These are phyloP conservation scores for Escovopsis sp. DNA, from an alignment of 2,329 filamentous ascomycete species.

Conservation along the genomic window DNA sequence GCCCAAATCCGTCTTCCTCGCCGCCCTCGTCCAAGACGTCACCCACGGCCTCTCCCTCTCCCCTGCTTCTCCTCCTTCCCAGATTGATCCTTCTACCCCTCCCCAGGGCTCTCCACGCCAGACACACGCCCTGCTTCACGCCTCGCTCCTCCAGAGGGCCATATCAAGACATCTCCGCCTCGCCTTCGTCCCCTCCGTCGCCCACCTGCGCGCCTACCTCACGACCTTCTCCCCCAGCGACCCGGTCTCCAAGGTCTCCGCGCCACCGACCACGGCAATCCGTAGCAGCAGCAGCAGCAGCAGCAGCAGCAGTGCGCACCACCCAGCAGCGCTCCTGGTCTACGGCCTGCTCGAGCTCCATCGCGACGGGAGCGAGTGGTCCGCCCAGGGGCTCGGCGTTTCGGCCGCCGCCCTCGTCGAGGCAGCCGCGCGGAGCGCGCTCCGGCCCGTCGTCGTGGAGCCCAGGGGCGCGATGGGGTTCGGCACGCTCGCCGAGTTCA, in stretches of 20 bases:
- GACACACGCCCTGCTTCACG: slow-evolving; percentile 32
- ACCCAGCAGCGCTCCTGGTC: slow-evolving; percentile 33
- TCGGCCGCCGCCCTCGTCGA: slow-evolving; percentile 51
- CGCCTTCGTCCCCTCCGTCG: slow-evolving; percentile 60
- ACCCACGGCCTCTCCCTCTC: slow-evolving; percentile 9
- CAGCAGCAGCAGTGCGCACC: neutral
- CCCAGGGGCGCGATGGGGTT: slow-evolving; percentile 18
- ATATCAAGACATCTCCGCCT: slow-evolving; percentile 54
- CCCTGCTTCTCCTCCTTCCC: too few relatives aligned
- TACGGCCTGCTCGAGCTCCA: slow-evolving; percentile 55
- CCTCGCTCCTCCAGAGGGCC: slow-evolving; percentile 55
- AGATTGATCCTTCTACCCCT: too few relatives aligned
- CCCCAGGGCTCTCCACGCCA: neutral
- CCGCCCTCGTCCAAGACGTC: slow-evolving; percentile 38
- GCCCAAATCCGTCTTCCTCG: slow-evolving; percentile 48
- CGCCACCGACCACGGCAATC: slow-evolving; percentile 11
- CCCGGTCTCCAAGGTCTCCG: slow-evolving; percentile 10
- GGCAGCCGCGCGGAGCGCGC: slow-evolving; percentile 31
- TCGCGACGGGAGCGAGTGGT: slow-evolving; percentile 56
- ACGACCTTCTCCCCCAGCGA: slow-evolving; percentile 33
- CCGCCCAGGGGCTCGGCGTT: slow-evolving; percentile 53
- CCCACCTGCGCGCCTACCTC: slow-evolving; percentile 64
- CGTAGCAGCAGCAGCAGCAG: neutral
- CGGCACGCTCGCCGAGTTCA: slow-evolving; percentile 22
- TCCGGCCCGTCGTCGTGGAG: slow-evolving; percentile 34